Evolutionary conservation across 352 stramenopile genomes (phyloP), one percentile per base, ranked within the genome.

Genomic region (Plasmopara muralis): DNA sequence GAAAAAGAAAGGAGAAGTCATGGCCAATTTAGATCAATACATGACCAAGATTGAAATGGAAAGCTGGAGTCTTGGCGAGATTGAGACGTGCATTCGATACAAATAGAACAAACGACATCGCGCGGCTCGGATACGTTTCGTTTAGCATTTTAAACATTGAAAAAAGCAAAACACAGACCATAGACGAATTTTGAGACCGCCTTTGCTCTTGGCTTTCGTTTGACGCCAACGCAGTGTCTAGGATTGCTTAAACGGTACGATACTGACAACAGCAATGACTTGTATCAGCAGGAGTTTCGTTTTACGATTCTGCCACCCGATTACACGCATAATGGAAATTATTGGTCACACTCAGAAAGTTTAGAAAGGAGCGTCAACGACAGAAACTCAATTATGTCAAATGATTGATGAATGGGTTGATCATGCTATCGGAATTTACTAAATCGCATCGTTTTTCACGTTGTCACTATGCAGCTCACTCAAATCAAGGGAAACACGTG

Each of bases 211-310:
- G 78, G 81, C 0, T 91, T 91, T 42, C 77, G 77, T 0, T 39
- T 89, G 5, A 91, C 80, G 8, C 57, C 63, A 6, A 49, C 67
- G n/a, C 78, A 91, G 52, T 88, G 73, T 31, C 10, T 60, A 8
- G 78, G 77, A 0, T 64, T 92, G 3, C 89, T 89, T 38, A 64
- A 59, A 20, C 62, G 81, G n/a, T 92, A 89, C 48, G 81, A 89
- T 33, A 76, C 70, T 6, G 77, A 92, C 55, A 76, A 74, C 55
- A 89, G 78, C 55, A 74, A 78, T 43, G 80, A 88, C 31, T 72
- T 92, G 56, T 78, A 92, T 38, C 66, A 89, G n/a, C 73, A 88
- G 33, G 81, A 92, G 53, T 89, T 92, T 55, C 89, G 81, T 33
- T 59, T 82, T 37, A 68, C 72, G 9, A 84, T 89, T n/a, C 47